Base-by-base conservation (phyloP, 257 asterid species). In the Mitragyna speciosa region DNA sequence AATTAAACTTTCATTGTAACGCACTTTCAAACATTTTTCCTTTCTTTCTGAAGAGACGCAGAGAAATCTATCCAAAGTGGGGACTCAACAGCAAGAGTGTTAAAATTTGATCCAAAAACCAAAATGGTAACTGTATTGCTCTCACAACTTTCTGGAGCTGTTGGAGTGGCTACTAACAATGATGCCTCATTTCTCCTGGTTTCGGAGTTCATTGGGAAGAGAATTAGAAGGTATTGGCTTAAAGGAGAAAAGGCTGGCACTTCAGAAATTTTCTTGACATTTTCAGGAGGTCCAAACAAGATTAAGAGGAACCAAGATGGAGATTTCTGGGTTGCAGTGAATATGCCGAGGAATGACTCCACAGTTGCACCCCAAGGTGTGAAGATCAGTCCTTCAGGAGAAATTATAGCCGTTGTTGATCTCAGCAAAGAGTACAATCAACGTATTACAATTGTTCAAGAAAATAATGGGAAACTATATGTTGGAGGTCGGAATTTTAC, bases 61-160 rank as follows among this genome's bases (percentile, higher is more conserved):
- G 31, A 65, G 2, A 64, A 43, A 20, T 68, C 58, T 19, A 70
- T 49, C 22, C 80, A 77, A 65, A 77, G 51, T 6, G 77, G 76
- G 6, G 82, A 78, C n/a, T 52, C 82, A 2, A 78, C 82, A 9
- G 82, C 70, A 41, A 70, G 75, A 43, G 5, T 78, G 48, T n/a
- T 70, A 24, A 28, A 63, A 2, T 78, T 56, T 15, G 39, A 70
- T 70, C 82, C 70, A 6, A 41, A 4, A 43, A 78, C 76, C 5
- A 54, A 28, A 45, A 14, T 16, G 8, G 36, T 78, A 12, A 70
- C 24, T 0, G 64, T 64, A 4, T 19, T 78, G 9, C 77, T 79
- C 2, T 52, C 51, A 0, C 56, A 63, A 2, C 71, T 79, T 2
- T 30, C 33, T 2, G 75, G 82, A 22, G 61, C 77, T n/a, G 47